Evolutionary conservation across 208 protist species (phyloP), one percentile per base, ranked within the genome.

Genomic region (Naegleria lovaniensis): DNA sequence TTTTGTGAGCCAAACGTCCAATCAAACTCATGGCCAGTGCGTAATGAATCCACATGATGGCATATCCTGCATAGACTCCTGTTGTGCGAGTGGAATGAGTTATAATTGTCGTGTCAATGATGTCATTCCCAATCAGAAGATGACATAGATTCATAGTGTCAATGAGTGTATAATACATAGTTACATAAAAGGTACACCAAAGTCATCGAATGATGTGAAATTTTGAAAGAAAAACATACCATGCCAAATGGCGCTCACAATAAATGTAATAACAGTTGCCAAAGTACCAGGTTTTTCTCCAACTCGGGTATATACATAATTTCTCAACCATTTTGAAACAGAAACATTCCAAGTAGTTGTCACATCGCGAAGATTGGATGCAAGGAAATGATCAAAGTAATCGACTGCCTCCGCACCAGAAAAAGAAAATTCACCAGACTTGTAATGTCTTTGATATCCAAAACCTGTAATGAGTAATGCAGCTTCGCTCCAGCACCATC

Each of bases 41-140:
- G 41, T 39, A 39, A 38, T 22, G 19, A 43, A 43, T 41, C 38
- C n/a, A 85, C n/a, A 85, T 29, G n/a, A 85, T 9, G 40, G 59
- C 59, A 29, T 89, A 89, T 25, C 86, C 86, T 22, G 86, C n/a
- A 22, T 89, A 89, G 9, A 89, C 43, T 48, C 43, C 43, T 48
- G 43, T 48, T 48, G 43, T n/a, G n/a, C n/a, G n/a, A n/a, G n/a
- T n/a, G n/a, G n/a, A n/a, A n/a, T n/a, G n/a, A n/a, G n/a, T n/a
- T n/a, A n/a, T n/a, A n/a, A n/a, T n/a, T n/a, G n/a, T n/a, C n/a
- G n/a, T n/a, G n/a, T n/a, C n/a, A n/a, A n/a, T n/a, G n/a, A n/a
- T n/a, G n/a, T n/a, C n/a, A n/a, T n/a, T n/a, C n/a, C n/a, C n/a
- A n/a, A n/a, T n/a, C n/a, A n/a, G n/a, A n/a, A n/a, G n/a, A n/a